Evolutionary conservation across 345 rosid species (phyloP).

Genomic region (Syzygium jambos): DNA sequence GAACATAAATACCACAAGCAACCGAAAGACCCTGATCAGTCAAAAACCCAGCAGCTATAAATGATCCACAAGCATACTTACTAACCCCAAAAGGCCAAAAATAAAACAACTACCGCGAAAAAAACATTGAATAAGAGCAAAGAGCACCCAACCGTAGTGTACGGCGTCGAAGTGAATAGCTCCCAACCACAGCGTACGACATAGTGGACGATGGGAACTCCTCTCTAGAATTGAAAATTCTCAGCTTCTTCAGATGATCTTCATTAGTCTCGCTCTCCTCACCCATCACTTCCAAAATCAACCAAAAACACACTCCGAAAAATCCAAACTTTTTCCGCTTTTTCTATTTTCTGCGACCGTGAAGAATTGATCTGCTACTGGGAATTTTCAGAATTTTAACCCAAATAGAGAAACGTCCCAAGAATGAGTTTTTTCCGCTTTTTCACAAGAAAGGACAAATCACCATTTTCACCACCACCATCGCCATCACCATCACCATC

Average conservation of each 20-base stretch:
- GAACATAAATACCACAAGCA: conserved; percentile 47
- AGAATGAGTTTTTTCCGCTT: background rate
- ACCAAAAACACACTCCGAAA: background rate
- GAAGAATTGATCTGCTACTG: background rate
- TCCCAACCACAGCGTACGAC: conserved; percentile 54
- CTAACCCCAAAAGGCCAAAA: no score
- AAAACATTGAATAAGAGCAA: background rate
- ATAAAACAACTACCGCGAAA: no score
- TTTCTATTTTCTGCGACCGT: background rate
- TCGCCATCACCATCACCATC: background rate
- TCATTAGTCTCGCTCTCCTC: background rate
- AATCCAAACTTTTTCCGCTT: no score
- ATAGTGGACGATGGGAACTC: conserved; percentile 23
- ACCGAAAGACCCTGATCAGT: conserved; percentile 35
- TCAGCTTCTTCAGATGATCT: background rate
- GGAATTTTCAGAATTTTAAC: background rate
- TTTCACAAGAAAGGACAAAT: background rate
- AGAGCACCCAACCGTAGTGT: background rate
- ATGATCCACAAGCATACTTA: background rate
- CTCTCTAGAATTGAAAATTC: conserved; percentile 12
- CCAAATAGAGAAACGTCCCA: background rate
- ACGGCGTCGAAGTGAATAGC: conserved; percentile 34
- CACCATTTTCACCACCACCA: background rate
- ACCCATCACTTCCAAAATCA: background rate
- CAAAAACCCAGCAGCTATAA: background rate